Evolutionary conservation across 1,284 basidiomycete genomes (phyloP).

Genomic region (Mycena citricolor): DNA sequence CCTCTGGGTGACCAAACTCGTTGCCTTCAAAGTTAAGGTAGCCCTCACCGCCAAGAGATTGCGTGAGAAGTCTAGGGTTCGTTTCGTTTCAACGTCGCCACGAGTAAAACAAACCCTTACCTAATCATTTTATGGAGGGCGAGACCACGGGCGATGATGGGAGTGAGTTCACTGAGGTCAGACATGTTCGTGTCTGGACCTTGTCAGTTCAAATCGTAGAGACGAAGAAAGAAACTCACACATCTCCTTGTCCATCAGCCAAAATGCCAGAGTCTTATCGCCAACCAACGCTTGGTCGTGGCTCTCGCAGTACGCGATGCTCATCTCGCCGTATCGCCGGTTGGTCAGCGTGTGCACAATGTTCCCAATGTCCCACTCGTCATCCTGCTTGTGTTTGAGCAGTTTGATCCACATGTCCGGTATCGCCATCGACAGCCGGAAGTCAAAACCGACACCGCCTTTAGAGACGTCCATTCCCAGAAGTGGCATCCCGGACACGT

Average conservation of each 20-base stretch:
- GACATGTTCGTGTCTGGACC: slow-evolving; percentile 90
- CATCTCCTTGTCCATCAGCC: slow-evolving; percentile 99
- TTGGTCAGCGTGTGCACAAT: slow-evolving; percentile 92
- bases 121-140: slow-evolving; percentile 98
- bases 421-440: slow-evolving; percentile 95
- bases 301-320: slow-evolving; percentile 93
- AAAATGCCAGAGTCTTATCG: slow-evolving; percentile 97
- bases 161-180: slow-evolving; percentile 82
- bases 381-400: slow-evolving; percentile 88
- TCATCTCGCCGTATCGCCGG: slow-evolving; percentile 86
- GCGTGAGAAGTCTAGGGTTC: slow-evolving; percentile 73
- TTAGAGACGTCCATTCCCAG: slow-evolving; percentile 78
- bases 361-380: slow-evolving; percentile 86
- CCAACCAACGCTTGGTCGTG: slow-evolving; percentile 98
- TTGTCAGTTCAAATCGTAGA: slow-evolving; percentile 35
- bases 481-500: slow-evolving; percentile 98
- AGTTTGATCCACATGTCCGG: slow-evolving; percentile 99
- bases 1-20: slow-evolving; percentile 97
- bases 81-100: slow-evolving; percentile 9
- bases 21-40: slow-evolving; percentile 99
- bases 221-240: slow-evolving; percentile 46
- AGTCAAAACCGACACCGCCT: slow-evolving; percentile 97
- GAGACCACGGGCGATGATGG: slow-evolving; percentile 85
- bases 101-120: slow-evolving; percentile 42
- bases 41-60: slow-evolving; percentile 93